Evolutionary conservation across 805 yeast genomes (phyloP).

Genomic region (Wickerhamiella hasegawae): DNA sequence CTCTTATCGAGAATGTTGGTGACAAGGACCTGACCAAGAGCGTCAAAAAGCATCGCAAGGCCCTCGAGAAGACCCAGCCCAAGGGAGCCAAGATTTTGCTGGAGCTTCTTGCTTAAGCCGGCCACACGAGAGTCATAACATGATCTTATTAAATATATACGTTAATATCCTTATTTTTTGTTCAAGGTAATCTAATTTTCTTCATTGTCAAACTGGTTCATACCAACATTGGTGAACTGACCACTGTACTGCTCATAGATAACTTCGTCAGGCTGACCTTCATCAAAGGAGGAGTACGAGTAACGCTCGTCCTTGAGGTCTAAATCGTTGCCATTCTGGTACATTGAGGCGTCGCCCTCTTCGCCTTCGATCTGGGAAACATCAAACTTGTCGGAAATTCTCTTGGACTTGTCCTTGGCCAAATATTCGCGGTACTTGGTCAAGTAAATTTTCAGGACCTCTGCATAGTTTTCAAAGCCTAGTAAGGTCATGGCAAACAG

Average conservation of each 20-base stretch:
- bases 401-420: conserved; percentile 13
- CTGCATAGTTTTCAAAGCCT: conserved; percentile 58
- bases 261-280: conserved; percentile 9
- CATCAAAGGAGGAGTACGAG: conserved; percentile 7
- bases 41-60: conserved; percentile 26
- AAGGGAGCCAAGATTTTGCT: conserved; percentile 23
- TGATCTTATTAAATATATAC: too few species aligned
- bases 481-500: conserved; percentile 45
- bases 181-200: neutral
- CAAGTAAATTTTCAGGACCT: conserved; percentile 48
- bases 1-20: conserved; percentile 53
- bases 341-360: conserved; percentile 1
- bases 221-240: conserved; percentile 17
- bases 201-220: conserved; percentile 3
- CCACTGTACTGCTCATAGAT: conserved; percentile 17
- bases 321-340: neutral
- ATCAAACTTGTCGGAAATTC: conserved; percentile 1
- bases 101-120: conserved; percentile 11
- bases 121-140: too few species aligned
- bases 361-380: neutral
- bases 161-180: neutral
- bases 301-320: conserved; percentile 3
- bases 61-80: conserved; percentile 16
- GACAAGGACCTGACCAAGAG: conserved; percentile 34
- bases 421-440: conserved; percentile 44